Conservation (phyloP, 2,329 filamentous ascomycete species). For the Malbranchea cinnamomea region DNA sequence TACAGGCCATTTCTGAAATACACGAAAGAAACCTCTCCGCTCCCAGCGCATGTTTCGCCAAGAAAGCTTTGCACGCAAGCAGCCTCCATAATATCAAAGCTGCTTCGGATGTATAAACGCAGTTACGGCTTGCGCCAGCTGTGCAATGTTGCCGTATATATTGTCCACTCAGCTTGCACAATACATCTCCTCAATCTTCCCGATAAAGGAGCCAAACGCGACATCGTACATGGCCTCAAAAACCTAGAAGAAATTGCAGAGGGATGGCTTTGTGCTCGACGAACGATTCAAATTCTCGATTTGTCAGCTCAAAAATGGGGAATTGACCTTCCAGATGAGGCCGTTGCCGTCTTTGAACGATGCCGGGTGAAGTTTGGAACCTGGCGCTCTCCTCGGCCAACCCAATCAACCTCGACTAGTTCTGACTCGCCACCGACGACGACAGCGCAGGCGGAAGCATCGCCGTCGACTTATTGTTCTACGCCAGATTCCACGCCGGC, state of each 20-base stretch:
- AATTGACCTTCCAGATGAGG: constrained; percentile 74
- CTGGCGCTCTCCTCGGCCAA: constrained; percentile 43
- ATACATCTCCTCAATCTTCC: constrained; percentile 88
- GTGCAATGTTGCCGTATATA: constrained; percentile 92
- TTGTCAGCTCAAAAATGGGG: constrained; percentile 81
- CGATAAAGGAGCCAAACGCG: constrained; percentile 76
- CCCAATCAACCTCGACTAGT: constrained; percentile 36
- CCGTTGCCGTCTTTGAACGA: constrained; percentile 56
- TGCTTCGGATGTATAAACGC: constrained; percentile 89
- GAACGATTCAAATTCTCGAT: constrained; percentile 72
- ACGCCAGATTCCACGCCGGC: constrained; percentile 3
- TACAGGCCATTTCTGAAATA: constrained; percentile 95
- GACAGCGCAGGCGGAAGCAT: not conserved
- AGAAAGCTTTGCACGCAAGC: constrained; percentile 83
- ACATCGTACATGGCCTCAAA: constrained; percentile 80
- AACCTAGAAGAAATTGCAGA: constrained; percentile 93
- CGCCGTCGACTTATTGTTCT: not conserved
- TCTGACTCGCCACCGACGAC: constrained; percentile 14
- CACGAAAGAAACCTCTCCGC: constrained; percentile 60
- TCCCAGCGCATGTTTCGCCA: constrained; percentile 77
- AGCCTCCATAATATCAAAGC: constrained; percentile 75
- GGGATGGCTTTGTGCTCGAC: constrained; percentile 78
- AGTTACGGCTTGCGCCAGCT: constrained; percentile 84
- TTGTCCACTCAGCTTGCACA: constrained; percentile 83
- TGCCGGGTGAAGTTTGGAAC: constrained; percentile 68